A percentile compares a stretch with the other conserved stretches of the same genome.
Conservation (phyloP, 257 asterid species). For the Scutellaria galericulata region DNA sequence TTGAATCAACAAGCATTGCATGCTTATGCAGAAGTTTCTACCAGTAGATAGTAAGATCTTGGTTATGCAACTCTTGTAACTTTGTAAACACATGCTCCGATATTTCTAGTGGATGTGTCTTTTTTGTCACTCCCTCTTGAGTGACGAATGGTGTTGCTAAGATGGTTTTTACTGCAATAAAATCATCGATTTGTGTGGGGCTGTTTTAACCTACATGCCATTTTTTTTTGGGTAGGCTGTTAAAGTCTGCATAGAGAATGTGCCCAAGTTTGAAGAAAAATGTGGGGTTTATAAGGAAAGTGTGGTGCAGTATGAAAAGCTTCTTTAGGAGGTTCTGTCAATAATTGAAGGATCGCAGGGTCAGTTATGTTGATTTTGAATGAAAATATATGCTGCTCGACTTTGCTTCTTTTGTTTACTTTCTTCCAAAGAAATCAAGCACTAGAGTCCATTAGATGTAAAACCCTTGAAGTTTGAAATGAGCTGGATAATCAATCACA, state of each 20-base stretch:
- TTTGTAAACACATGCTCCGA: neutral
- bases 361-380: conserved; percentile 36
- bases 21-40: neutral
- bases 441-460: neutral
- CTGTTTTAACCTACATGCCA: conserved; percentile 19
- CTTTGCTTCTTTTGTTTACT: conserved; percentile 8
- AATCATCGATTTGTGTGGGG: conserved; percentile 4
- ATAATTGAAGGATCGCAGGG: conserved; percentile 59
- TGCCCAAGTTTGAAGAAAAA: conserved; percentile 50
- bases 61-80: neutral
- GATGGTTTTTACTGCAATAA: neutral
- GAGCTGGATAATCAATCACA: neutral
- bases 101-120: neutral
- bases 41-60: neutral
- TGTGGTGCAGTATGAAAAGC: conserved; percentile 43
- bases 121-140: neutral
- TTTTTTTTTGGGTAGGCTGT: conserved; percentile 57
- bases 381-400: conserved; percentile 24
- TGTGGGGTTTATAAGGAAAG: conserved; percentile 50
- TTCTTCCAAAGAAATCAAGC: conserved; percentile 4
- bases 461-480: neutral
- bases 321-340: conserved; percentile 64
- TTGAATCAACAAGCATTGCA: neutral
- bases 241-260: conserved; percentile 64
- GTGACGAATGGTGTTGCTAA: neutral